Percentiles rank a stretch among this genome's conserved stretches.
These are phyloP conservation scores for Xerocomus potaroensis DNA, from an alignment of 768 basidiomycete species.

Conservation along the genomic window DNA sequence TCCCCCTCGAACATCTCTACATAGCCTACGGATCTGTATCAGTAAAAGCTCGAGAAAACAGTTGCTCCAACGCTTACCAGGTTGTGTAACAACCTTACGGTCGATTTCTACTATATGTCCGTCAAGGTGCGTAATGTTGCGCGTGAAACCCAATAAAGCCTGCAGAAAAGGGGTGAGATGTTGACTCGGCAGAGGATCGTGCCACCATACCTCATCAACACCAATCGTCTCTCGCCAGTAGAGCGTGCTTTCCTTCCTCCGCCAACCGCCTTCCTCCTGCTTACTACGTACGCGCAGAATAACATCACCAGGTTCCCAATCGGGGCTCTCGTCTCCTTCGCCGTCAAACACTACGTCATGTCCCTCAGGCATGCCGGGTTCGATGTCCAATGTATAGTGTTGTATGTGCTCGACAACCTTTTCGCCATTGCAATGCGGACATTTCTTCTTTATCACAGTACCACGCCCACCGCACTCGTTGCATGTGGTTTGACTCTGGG, in stretches of 20 bases:
- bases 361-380: conserved; percentile 87
- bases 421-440: conserved; percentile 76
- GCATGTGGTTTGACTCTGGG: conserved; percentile 80
- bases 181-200: background rate
- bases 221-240: conserved; percentile 93
- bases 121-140: conserved; percentile 88
- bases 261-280: conserved; percentile 76
- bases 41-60: background rate
- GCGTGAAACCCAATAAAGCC: conserved; percentile 96
- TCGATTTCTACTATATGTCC: conserved; percentile 71
- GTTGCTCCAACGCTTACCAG: conserved; percentile 45
- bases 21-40: conserved; percentile 49
- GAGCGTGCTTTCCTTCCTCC: conserved; percentile 84
- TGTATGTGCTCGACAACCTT: conserved; percentile 81
- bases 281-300: conserved; percentile 78
- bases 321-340: conserved; percentile 94
- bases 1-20: conserved; percentile 84
- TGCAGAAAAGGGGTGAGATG: conserved; percentile 27
- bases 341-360: conserved; percentile 92
- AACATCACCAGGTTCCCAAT: conserved; percentile 95
- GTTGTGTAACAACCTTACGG: conserved; percentile 85
- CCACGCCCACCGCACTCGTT: conserved; percentile 85
- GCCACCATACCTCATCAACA: conserved; percentile 65
- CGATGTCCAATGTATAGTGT: conserved; percentile 81
- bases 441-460: conserved; percentile 67